phyloP scores from a whole-genome alignment of 257 asterid species.

The Solanum okadae region DNA sequence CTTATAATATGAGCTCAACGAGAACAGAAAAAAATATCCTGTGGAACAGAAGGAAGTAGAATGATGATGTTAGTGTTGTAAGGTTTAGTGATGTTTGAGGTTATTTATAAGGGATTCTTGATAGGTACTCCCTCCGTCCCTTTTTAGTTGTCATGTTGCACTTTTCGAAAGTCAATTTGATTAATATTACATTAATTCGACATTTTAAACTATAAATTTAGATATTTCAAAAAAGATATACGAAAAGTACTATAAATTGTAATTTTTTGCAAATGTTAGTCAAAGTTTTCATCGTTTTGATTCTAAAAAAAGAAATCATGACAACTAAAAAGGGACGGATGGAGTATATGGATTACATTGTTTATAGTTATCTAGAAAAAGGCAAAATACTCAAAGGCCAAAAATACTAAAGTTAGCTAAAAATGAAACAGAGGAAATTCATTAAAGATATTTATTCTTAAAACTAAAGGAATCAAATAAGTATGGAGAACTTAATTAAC shows the following conservation, averaged over 20 bases:
- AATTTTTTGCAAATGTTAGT: too few species aligned
- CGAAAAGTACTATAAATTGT: too few species aligned
- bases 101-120: slow-evolving; percentile 50
- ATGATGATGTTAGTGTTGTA: not conserved
- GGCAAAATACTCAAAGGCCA: not conserved
- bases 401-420: not conserved
- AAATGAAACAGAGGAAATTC: slow-evolving; percentile 16
- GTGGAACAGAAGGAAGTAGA: not conserved
- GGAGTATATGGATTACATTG: slow-evolving; percentile 5
- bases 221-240: not conserved
- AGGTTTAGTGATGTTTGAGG: slow-evolving; percentile 11
- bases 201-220: too few species aligned
- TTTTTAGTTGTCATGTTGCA: not conserved
- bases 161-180: not conserved
- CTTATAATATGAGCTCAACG: not conserved
- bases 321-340: not conserved
- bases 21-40: not conserved
- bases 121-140: not conserved
- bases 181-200: too few species aligned
- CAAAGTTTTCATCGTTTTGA: too few species aligned
- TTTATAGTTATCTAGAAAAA: slow-evolving; percentile 7
- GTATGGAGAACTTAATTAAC: not conserved
- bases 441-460: slow-evolving; percentile 23
- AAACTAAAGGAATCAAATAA: not conserved
- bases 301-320: too few species aligned